Evolutionary conservation across 768 basidiomycete genomes (phyloP), one percentile per base, ranked within the genome.

Genomic region (Suillus discolor): DNA sequence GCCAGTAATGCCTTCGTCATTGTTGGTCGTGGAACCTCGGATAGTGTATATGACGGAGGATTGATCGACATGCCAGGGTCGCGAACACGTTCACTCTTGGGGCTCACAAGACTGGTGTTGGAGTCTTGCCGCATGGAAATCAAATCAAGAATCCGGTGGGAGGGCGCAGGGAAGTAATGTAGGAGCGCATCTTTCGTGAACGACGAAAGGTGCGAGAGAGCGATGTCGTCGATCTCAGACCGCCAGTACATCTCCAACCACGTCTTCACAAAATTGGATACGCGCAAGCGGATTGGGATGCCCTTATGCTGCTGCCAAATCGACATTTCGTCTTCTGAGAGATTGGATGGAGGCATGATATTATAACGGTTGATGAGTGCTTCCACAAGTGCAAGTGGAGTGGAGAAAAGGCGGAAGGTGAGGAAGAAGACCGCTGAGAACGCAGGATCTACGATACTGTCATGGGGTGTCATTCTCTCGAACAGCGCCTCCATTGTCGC

Each of bases 391-490:
- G 92, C 89, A 8, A 78, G 62, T 2, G 97, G 92, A 0, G 90
- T 86, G 2, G 92, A 87, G 79, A 97, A 98, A 63, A 98, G 79
- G 38, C 97, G 88, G 83, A 99, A 99, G 0, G 96, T 98, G 71
- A 96, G 83, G 83, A 96, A 96, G 81, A 99, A 99, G 38, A 96
- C 91, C 6, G 90, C 87, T 16, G 90, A 85, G 75, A 98, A 96
- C 0, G 89, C 87, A 20, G 92, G 82, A 72, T 98, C 96, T 63
- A 95, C 94, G 53, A 96, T 86, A 65, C 89, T 89, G 73, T 95
- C 94, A 73, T 97, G 94, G 6, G 96, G 95, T 23, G 97, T 97
- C 90, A 99, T 92, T 79, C 94, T 96, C 79, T 97, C 96, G n/a
- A 99, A 91, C 51, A 99, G 82, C 1, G 90, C 96, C 20, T 84